phyloP scores from a whole-genome alignment of 257 asterid species.

The Knoxia roxburghii region DNA sequence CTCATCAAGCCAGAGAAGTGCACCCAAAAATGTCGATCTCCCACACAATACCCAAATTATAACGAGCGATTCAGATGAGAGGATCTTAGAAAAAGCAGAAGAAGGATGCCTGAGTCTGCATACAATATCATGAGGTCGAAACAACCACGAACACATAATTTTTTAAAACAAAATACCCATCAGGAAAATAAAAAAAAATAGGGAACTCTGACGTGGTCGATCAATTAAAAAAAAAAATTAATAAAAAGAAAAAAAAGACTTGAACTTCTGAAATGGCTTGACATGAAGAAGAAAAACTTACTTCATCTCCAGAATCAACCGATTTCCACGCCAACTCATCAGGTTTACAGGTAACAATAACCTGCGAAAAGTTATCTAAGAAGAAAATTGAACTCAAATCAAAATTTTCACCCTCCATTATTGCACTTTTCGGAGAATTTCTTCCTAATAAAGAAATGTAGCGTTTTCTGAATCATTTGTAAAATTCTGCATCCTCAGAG shows the following conservation, averaged over 20 bases:
- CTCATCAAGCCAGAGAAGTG: background rate
- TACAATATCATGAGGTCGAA: background rate
- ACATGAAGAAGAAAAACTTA: constrained; percentile 33
- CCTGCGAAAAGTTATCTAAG: constrained; percentile 65
- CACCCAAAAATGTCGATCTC: background rate
- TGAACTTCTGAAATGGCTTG: background rate
- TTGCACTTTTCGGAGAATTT: constrained; percentile 31
- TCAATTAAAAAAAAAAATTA: background rate
- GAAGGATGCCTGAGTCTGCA: background rate
- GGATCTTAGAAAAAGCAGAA: background rate
- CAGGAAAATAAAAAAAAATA: background rate
- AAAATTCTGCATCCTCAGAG: constrained; percentile 1
- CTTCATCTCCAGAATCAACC: constrained; percentile 40
- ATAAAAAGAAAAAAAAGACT: background rate
- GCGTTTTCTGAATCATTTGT: constrained; percentile 39
- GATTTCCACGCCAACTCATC: constrained; percentile 66
- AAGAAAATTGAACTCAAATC: constrained; percentile 47
- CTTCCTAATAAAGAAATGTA: constrained; percentile 31
- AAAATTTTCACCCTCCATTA: constrained; percentile 29
- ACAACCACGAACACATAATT: background rate
- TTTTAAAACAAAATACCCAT: background rate
- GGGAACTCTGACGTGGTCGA: background rate
- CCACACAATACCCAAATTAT: background rate
- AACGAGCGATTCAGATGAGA: background rate
- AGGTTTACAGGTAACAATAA: constrained; percentile 50